These are phyloP conservation scores for Pisolithus orientalis DNA, from an alignment of 768 basidiomycete genomes.

Conservation along the genomic window DNA sequence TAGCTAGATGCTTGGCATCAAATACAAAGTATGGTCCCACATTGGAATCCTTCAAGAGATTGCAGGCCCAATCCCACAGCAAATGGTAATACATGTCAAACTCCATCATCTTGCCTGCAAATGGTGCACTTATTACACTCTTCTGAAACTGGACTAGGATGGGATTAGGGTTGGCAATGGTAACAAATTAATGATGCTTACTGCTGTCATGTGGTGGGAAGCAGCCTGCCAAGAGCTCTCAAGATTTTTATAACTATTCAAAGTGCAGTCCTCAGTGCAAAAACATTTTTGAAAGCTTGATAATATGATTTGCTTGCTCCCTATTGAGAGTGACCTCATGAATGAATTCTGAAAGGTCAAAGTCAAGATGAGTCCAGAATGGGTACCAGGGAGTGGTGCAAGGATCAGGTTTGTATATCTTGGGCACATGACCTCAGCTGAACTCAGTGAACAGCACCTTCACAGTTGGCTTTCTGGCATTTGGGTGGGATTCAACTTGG, in stretches of 20 bases:
- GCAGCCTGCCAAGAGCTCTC: slow-evolving; percentile 1
- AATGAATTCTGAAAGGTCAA: too few species aligned
- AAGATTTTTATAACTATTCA: not conserved
- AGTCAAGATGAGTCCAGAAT: too few species aligned
- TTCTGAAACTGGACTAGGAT: slow-evolving; percentile 6
- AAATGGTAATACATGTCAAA: too few species aligned
- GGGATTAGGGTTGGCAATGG: slow-evolving; percentile 1
- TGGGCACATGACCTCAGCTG: not conserved
- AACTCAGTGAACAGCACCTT: slow-evolving; percentile 14
- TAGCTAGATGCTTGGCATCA: slow-evolving; percentile 27
- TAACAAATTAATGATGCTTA: not conserved
- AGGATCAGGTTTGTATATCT: not conserved
- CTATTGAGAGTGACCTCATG: too few species aligned
- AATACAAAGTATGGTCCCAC: slow-evolving; percentile 23
- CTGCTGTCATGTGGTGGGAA: not conserved
- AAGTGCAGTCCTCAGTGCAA: not conserved
- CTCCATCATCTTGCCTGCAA: too few species aligned
- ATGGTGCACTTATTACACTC: too few species aligned
- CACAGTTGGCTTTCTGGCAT: slow-evolving; percentile 2
- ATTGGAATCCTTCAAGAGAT: slow-evolving; percentile 14
- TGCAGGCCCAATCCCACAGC: too few species aligned
- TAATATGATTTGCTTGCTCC: too few species aligned
- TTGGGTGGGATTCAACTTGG: slow-evolving; percentile 18
- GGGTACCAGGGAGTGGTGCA: slow-evolving; percentile 9
- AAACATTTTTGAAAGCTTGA: not conserved